Evolutionary conservation across 192 early-diverging fungal genomes (phyloP).

Genomic region (Podochytrium sp.): DNA sequence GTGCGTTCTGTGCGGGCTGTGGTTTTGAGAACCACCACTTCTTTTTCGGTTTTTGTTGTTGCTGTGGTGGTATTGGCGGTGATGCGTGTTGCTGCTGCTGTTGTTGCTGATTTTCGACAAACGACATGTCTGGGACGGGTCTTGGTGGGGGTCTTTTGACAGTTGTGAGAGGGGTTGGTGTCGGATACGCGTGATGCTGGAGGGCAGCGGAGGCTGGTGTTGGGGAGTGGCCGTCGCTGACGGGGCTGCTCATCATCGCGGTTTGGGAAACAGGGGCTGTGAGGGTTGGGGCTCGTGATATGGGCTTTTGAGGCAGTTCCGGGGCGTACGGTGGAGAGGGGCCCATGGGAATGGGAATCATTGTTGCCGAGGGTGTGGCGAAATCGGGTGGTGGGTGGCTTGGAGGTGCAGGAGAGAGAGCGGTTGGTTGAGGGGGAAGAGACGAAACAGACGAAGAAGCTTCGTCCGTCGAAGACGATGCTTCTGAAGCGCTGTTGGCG

Average conservation of each 20-base stretch:
- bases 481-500: too few relatives aligned
- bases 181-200: background rate
- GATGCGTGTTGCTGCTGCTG: background rate
- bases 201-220: too few relatives aligned
- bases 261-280: too few relatives aligned
- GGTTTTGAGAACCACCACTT: conserved; percentile 22
- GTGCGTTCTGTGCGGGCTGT: background rate
- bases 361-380: background rate
- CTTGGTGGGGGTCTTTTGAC: background rate
- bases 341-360: too few relatives aligned
- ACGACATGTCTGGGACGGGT: too few relatives aligned
- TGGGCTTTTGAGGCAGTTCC: too few relatives aligned
- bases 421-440: background rate
- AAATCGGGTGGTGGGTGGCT: background rate
- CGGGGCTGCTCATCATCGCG: too few relatives aligned
- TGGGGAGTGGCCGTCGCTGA: too few relatives aligned
- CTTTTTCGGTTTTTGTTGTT: conserved; percentile 4
- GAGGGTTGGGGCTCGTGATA: too few relatives aligned
- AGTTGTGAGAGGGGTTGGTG: background rate
- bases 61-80: background rate
- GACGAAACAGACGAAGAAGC: background rate
- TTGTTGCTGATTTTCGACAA: too few relatives aligned
- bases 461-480: too few relatives aligned
- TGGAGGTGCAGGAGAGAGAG: background rate
- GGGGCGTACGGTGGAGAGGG: too few relatives aligned